phyloP scores from a whole-genome alignment of 2,329 filamentous ascomycete genomes.

The Cadophora gregata region DNA sequence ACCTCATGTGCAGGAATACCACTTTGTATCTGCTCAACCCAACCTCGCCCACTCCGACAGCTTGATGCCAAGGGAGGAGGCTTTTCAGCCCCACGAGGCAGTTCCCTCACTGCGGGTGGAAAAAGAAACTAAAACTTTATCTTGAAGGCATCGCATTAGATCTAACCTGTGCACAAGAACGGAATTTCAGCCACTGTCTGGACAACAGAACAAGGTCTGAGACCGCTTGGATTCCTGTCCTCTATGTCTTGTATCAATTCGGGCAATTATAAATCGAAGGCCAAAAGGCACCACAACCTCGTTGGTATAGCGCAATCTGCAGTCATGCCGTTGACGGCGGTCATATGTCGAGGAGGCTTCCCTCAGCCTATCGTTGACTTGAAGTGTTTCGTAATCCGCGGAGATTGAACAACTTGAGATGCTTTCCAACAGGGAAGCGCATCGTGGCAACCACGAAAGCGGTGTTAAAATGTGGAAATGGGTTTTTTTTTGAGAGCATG shows the following conservation, averaged over 20 bases:
- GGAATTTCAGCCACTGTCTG: slow-evolving; percentile 13
- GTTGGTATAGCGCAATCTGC: no score
- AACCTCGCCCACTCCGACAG: slow-evolving; percentile 6
- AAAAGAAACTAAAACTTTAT: slow-evolving; percentile 19
- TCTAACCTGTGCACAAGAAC: not conserved
- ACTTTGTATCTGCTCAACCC: not conserved
- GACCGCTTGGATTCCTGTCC: not conserved
- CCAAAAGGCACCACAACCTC: not conserved
- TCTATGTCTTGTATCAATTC: not conserved
- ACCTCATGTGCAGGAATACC: slow-evolving; percentile 8
- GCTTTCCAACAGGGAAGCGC: not conserved
- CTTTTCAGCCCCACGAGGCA: slow-evolving; percentile 20
- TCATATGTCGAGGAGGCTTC: not conserved
- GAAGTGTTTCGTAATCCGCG: not conserved
- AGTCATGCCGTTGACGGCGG: no score
- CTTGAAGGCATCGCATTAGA: slow-evolving; percentile 8
- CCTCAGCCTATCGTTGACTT: not conserved
- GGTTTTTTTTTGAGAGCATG: no score
- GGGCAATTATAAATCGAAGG: not conserved
- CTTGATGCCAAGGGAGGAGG: slow-evolving; percentile 7
- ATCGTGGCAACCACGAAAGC: no score
- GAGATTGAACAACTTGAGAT: not conserved
- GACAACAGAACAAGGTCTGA: not conserved
- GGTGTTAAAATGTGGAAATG: no score
- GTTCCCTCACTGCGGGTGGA: slow-evolving; percentile 3